Percentiles rank a stretch among this genome's conserved stretches.
These are phyloP conservation scores for Aegilops longissima DNA, from an alignment of 176 grass and related monocot genomes.

Conservation along the genomic window DNA sequence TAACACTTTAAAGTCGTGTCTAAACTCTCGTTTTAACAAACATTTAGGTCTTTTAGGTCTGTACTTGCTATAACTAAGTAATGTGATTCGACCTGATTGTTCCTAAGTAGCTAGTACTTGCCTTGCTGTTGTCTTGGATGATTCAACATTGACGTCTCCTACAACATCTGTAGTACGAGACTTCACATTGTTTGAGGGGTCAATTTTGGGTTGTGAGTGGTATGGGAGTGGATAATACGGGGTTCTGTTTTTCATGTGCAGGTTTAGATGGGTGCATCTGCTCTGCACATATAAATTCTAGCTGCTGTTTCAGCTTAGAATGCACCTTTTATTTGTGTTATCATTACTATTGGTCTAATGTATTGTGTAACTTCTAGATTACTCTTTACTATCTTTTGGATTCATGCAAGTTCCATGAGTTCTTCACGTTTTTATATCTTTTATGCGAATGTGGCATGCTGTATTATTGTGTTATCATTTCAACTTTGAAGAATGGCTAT, in stretches of 20 bases:
- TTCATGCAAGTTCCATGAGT: constrained; percentile 7
- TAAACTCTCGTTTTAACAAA: neutral
- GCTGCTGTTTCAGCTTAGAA: neutral
- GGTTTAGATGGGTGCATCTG: constrained; percentile 1
- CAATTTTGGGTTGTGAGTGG: constrained; percentile 11
- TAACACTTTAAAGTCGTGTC: neutral
- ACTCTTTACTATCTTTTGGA: neutral
- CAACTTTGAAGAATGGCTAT: constrained; percentile 3
- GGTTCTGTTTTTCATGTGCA: neutral
- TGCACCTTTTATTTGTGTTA: neutral
- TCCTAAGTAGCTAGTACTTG: neutral
- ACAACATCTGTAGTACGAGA: neutral
- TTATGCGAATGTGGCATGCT: neutral
- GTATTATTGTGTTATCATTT: neutral
- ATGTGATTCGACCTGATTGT: constrained; percentile 3
- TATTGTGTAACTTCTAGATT: constrained; percentile 7
- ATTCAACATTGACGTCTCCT: neutral
- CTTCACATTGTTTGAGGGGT: neutral
- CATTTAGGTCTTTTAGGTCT: neutral
- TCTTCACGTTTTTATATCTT: constrained; percentile 12
- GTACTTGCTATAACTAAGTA: neutral
- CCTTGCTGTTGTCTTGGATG: neutral
- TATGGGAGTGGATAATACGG: neutral
- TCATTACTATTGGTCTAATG: neutral
- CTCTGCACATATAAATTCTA: neutral